Evolutionary conservation across 2,329 filamentous ascomycete genomes (phyloP).

Genomic region (Aureobasidium zeae): DNA sequence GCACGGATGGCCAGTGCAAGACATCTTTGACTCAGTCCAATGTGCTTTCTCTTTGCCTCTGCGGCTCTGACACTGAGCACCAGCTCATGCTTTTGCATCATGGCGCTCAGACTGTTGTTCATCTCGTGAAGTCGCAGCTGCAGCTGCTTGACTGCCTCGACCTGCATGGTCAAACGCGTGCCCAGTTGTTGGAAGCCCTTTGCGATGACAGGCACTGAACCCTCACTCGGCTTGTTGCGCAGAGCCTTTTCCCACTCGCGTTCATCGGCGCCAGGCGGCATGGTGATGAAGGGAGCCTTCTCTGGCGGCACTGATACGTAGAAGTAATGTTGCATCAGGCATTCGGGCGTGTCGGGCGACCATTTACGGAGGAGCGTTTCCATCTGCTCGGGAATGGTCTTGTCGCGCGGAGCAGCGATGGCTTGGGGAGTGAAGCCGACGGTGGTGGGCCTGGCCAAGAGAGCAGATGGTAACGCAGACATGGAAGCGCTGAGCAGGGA

Average conservation of each 20-base stretch:
- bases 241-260: conserved; percentile 78
- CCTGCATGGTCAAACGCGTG: conserved; percentile 63
- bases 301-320: conserved; percentile 75
- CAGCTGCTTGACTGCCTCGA: conserved; percentile 58
- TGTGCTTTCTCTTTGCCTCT: conserved; percentile 63
- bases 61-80: conserved; percentile 64
- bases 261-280: conserved; percentile 59
- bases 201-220: conserved; percentile 68
- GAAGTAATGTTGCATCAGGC: conserved; percentile 73
- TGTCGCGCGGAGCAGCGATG: conserved; percentile 42
- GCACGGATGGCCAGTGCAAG: conserved; percentile 68
- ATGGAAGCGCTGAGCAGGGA: conserved; percentile 17
- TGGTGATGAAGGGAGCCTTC: conserved; percentile 67
- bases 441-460: conserved; percentile 18
- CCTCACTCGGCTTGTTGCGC: conserved; percentile 65
- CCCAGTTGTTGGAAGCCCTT: conserved; percentile 64
- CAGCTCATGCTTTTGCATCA: conserved; percentile 68
- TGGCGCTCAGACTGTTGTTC: conserved; percentile 61
- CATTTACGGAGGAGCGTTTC: conserved; percentile 62
- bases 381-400: conserved; percentile 67
- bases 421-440: conserved; percentile 12
- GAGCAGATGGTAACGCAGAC: conserved; percentile 16
- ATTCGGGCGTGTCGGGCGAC: conserved; percentile 58
- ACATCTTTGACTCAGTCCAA: conserved; percentile 62
- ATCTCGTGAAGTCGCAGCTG: conserved; percentile 69